A percentile compares a stretch with the other conserved stretches of the same genome.
phyloP scores from a whole-genome alignment of 2,329 filamentous ascomycete species.

The Colletotrichum lini region DNA sequence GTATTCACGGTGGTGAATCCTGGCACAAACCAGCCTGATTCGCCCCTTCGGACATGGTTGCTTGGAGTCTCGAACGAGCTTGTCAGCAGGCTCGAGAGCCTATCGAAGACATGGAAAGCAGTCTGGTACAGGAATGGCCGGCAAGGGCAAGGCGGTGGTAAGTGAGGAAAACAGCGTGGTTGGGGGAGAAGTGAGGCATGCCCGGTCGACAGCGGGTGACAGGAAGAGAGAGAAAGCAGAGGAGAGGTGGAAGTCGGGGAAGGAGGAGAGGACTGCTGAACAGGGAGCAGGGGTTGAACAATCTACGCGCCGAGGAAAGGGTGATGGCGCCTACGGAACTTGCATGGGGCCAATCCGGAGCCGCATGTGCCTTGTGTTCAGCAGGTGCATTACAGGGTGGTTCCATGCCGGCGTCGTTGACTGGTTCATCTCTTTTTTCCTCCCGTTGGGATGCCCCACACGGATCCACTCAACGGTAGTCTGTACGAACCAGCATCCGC shows the following conservation, averaged over 20 bases:
- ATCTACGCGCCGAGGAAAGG: slow-evolving; percentile 44
- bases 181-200: slow-evolving; percentile 23
- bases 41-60: slow-evolving; percentile 24
- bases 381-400: slow-evolving; percentile 37
- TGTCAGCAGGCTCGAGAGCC: slow-evolving; percentile 24
- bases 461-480: slow-evolving; percentile 7
- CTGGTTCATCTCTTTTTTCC: slow-evolving; percentile 39
- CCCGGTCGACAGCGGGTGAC: slow-evolving; percentile 1
- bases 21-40: slow-evolving; percentile 38
- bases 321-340: slow-evolving; percentile 45
- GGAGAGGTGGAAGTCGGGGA: slow-evolving; percentile 17
- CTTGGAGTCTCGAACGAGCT: slow-evolving; percentile 18
- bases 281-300: slow-evolving; percentile 41
- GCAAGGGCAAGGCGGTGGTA: slow-evolving; percentile 24
- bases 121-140: slow-evolving; percentile 8
- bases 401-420: slow-evolving; percentile 18
- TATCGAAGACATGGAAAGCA: slow-evolving; percentile 29
- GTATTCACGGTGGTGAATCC: slow-evolving; percentile 34
- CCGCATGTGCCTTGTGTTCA: slow-evolving; percentile 44
- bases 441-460: slow-evolving; percentile 37
- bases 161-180: slow-evolving; percentile 35
- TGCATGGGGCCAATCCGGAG: slow-evolving; percentile 44
- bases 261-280: slow-evolving; percentile 7
- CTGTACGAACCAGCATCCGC: slow-evolving; percentile 13
- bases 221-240: neutral